Base-by-base conservation (phyloP, 257 asterid genomes). In the Penstemon eatonii region DNA sequence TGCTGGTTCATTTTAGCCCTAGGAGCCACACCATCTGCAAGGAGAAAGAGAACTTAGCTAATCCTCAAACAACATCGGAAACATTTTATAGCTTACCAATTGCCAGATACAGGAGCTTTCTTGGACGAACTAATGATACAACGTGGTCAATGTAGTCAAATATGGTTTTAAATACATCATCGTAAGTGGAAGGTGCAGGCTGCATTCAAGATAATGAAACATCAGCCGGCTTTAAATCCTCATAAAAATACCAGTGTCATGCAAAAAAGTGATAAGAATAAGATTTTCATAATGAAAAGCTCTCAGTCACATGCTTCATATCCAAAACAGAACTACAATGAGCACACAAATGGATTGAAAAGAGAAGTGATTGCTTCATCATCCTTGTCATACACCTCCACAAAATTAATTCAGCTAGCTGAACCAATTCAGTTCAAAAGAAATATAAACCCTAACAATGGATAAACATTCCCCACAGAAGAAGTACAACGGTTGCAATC, bases 1-100 rank as follows among this genome's bases (percentile, higher is more conserved):
- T 94, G 99, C 84, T 94, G 99, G 82, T 94, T 94, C 99, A 94
- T 94, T 83, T 93, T 94, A 67, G 99, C 97, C 79, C 97, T 87
- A 7, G 99, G 99, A 77, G 99, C 99, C 81, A 94, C 99, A 65
- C 97, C 99, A 82, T 94, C 99, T 93, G 77, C 50, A 71, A 46
- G 76, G 25, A 54, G 54, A 69, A 65, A 63, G 62, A 55, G 39
- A 25, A 62, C 8, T 57, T 62, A 37, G 47, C 67, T 57, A 68
- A 45, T 65, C 65, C 69, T 53, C 67, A 49, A 33, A 55, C 44
- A 56, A 61, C 40, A 39, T 33, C 70, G 50, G 33, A 74, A 64
- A 37, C 43, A 57, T 55, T 12, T 40, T 41, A 64, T 57, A 58
- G 67, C 91, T 72, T 83, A 93, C 99, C 99, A 67, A 91, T 94